These are phyloP conservation scores for Fraxinus velutina DNA, from an alignment of 305 asterid species.

Conservation along the genomic window DNA sequence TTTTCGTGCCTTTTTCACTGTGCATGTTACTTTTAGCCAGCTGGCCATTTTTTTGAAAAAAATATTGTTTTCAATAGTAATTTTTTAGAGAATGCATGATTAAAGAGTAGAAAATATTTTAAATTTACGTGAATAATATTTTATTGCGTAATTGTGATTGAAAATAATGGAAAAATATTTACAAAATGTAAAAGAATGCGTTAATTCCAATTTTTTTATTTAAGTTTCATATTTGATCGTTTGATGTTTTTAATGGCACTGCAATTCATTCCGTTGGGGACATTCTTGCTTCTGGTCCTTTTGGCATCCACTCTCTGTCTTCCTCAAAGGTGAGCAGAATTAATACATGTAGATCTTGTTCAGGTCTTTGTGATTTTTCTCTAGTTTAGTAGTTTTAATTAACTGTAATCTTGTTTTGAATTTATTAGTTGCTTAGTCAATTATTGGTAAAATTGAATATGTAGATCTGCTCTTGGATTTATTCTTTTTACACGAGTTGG, in stretches of 20 bases:
- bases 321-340: conserved; percentile 35
- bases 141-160: too few relatives aligned
- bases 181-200: background rate
- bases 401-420: background rate
- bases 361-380: background rate
- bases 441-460: background rate
- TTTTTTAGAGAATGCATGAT: too few relatives aligned
- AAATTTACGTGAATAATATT: too few relatives aligned
- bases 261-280: conserved; percentile 22
- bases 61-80: too few relatives aligned
- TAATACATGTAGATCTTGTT: background rate
- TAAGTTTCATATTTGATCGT: background rate
- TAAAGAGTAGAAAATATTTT: too few relatives aligned
- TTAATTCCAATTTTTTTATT: too few relatives aligned
- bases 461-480: background rate
- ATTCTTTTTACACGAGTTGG: background rate
- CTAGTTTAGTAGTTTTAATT: background rate
- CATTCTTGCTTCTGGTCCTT: conserved; percentile 33
- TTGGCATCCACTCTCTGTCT: conserved; percentile 25
- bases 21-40: background rate
- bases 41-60: too few relatives aligned
- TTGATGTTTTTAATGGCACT: background rate
- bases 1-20: background rate
- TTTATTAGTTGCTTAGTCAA: background rate
- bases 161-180: too few relatives aligned